phyloP scores from a whole-genome alignment of 805 yeast species.

The Candida peoriensis region DNA sequence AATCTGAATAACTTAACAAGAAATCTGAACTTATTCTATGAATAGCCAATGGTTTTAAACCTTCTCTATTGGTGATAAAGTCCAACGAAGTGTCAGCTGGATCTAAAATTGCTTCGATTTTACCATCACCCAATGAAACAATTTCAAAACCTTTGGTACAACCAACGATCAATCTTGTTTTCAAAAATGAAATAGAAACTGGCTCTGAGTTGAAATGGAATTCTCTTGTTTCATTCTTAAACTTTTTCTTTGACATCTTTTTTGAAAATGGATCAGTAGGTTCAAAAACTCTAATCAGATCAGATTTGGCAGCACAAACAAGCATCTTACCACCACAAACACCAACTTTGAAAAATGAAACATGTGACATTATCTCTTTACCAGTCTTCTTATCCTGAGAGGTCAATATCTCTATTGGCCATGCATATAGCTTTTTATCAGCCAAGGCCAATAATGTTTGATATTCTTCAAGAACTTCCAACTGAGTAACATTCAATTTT shows the following conservation, averaged over 20 bases:
- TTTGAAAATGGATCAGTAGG: slow-evolving; percentile 71
- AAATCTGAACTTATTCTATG: slow-evolving; percentile 88
- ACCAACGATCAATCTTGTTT: slow-evolving; percentile 87
- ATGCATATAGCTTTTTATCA: slow-evolving; percentile 76
- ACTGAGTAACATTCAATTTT: slow-evolving; percentile 75
- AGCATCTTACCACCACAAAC: slow-evolving; percentile 85
- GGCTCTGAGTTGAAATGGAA: slow-evolving; percentile 85
- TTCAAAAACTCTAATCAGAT: slow-evolving; percentile 80
- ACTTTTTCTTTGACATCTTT: slow-evolving; percentile 62
- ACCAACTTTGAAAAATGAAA: slow-evolving; percentile 86
- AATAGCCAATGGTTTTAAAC: slow-evolving; percentile 84
- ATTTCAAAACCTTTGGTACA: slow-evolving; percentile 96
- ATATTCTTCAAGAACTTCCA: slow-evolving; percentile 89
- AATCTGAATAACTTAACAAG: slow-evolving; percentile 82
- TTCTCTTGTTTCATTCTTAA: slow-evolving; percentile 66
- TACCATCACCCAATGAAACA: slow-evolving; percentile 76
- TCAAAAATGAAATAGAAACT: slow-evolving; percentile 83
- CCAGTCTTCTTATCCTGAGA: slow-evolving; percentile 53
- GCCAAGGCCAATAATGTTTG: slow-evolving; percentile 74
- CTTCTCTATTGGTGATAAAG: slow-evolving; percentile 80
- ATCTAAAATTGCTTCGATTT: slow-evolving; percentile 84
- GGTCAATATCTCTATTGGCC: slow-evolving; percentile 64
- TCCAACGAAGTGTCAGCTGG: slow-evolving; percentile 98
- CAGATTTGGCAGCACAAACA: slow-evolving; percentile 85
- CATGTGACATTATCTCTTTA: slow-evolving; percentile 81